phyloP scores from a whole-genome alignment of 352 stramenopile species.

The Saprolegnia parasitica region DNA sequence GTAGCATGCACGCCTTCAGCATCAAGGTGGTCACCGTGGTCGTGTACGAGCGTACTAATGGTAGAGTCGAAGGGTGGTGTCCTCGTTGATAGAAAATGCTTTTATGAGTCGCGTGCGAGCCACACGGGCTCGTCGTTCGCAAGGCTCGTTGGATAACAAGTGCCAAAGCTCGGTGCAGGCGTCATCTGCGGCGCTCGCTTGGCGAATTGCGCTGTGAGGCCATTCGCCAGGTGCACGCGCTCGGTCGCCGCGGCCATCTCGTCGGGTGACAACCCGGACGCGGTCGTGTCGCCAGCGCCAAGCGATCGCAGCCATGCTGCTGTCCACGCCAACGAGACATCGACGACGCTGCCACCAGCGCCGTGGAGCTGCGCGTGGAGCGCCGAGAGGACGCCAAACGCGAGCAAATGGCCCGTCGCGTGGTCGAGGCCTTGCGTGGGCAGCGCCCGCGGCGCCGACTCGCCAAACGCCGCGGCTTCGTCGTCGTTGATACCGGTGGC shows the following conservation, averaged over 20 bases:
- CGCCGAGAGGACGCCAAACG: conserved; percentile 27
- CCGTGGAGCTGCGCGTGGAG: neutral
- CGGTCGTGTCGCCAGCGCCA: neutral
- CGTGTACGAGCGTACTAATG: no score
- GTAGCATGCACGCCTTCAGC: no score
- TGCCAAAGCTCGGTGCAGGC: conserved; percentile 4
- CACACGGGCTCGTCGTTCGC: neutral
- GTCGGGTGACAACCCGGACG: neutral
- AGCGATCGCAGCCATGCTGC: conserved; percentile 15
- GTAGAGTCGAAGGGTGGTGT: no score
- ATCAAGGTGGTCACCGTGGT: no score
- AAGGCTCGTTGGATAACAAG: neutral
- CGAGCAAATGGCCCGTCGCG: conserved; percentile 25
- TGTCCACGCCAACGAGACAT: conserved; percentile 24
- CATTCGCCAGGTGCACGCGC: neutral
- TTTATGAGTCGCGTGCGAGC: neutral
- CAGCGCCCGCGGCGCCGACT: neutral
- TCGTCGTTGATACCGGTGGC: conserved; percentile 19
- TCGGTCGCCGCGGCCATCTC: neutral
- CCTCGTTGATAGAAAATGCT: no score
- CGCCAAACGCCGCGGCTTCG: conserved; percentile 4
- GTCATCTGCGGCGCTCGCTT: conserved; percentile 18
- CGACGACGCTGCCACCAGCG: neutral
- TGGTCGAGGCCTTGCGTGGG: conserved; percentile 26
- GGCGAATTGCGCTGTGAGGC: neutral